Conservation (phyloP, 345 rosid species). For the Gynandropsis gynandra region DNA sequence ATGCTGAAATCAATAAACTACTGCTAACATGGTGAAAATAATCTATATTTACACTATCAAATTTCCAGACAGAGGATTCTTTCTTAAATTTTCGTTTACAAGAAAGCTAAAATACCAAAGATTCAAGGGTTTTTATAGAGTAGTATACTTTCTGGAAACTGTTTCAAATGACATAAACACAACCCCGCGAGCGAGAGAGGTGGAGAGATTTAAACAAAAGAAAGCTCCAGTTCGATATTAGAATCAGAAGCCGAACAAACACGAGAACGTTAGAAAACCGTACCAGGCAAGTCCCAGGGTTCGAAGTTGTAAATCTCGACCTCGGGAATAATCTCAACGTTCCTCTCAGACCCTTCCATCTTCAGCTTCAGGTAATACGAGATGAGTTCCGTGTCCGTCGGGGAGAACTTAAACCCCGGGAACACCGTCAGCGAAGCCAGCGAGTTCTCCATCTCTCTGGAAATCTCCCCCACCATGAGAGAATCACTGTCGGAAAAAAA, state of each 20-base stretch:
- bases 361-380: constrained; percentile 69
- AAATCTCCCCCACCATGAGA: constrained; percentile 18
- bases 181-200: too few species aligned
- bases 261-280: not conserved
- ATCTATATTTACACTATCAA: too few species aligned
- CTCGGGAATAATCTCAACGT: constrained; percentile 68
- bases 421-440: constrained; percentile 49
- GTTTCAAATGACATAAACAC: too few species aligned
- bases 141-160: too few species aligned
- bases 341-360: constrained; percentile 56
- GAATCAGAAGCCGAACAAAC: not conserved
- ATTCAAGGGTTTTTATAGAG: too few species aligned
- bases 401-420: constrained; percentile 81
- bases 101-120: too few species aligned
- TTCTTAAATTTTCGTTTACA: too few species aligned
- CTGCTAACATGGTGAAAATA: too few species aligned
- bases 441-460: constrained; percentile 42
- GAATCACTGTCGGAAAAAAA: too few species aligned
- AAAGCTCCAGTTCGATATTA: not conserved
- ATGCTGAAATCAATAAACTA: too few species aligned
- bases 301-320: constrained; percentile 62
- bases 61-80: too few species aligned
- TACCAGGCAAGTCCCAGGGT: constrained; percentile 95
- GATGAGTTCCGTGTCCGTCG: constrained; percentile 72
- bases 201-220: too few species aligned